Evolutionary conservation across 2,329 filamentous ascomycete genomes (phyloP).

Genomic region (Fusarium sp.): DNA sequence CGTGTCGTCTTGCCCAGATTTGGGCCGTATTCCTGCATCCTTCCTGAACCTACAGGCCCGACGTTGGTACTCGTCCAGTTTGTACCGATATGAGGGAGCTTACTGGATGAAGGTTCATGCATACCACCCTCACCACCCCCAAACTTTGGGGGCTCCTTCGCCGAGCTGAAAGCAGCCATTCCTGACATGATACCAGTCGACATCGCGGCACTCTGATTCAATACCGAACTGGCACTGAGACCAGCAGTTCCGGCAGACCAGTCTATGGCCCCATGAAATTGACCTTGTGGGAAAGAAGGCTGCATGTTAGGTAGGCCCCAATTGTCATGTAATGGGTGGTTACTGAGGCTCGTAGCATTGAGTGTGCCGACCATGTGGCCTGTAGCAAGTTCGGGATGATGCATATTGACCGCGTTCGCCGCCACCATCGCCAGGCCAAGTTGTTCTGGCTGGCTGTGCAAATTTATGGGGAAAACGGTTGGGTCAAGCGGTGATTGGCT

Average conservation of each 20-base stretch:
- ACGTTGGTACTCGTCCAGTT: conserved; percentile 25
- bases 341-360: conserved; percentile 43
- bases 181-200: conserved; percentile 42
- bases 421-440: conserved; percentile 46
- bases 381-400: conserved; percentile 27
- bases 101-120: not conserved
- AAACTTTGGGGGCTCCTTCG: conserved; percentile 18
- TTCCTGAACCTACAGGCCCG: conserved; percentile 45
- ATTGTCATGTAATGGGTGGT: conserved; percentile 34
- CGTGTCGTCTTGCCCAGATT: conserved; percentile 43
- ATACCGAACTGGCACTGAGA: conserved; percentile 45
- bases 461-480: conserved; percentile 43
- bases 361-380: conserved; percentile 18
- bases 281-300: conserved; percentile 27
- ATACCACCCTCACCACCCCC: not conserved
- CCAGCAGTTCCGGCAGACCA: conserved; percentile 45
- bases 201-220: conserved; percentile 42
- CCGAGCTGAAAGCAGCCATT: conserved; percentile 15
- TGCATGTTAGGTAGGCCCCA: conserved; percentile 45
- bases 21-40: conserved; percentile 47
- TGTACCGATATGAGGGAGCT: conserved; percentile 10
- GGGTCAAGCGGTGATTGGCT: conserved; percentile 40
- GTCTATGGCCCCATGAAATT: conserved; percentile 42
- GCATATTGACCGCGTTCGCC: conserved; percentile 44
- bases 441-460: conserved; percentile 34